Conservation (phyloP, 1,284 basidiomycete genomes). For the Fomitopsis pinicola region DNA sequence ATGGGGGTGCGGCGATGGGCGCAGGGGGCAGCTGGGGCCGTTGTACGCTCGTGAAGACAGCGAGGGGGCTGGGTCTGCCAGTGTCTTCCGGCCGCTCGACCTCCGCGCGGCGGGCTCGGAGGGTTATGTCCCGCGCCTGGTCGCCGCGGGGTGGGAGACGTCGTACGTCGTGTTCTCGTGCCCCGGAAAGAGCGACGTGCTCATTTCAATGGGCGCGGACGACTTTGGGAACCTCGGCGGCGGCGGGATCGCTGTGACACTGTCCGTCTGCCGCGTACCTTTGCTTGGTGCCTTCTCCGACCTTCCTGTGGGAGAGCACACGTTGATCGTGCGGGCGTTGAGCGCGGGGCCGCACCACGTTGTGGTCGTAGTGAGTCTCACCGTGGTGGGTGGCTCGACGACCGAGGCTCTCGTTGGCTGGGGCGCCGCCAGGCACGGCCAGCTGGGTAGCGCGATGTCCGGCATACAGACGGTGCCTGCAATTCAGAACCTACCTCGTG, state of each 20-base stretch:
- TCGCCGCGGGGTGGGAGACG: slow-evolving; percentile 81
- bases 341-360: slow-evolving; percentile 71
- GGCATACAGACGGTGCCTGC: slow-evolving; percentile 19
- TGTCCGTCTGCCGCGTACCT: slow-evolving; percentile 36
- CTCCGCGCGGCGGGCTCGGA: slow-evolving; percentile 31
- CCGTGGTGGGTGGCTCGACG: slow-evolving; percentile 19
- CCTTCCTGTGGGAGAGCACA: neutral
- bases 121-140: slow-evolving; percentile 34
- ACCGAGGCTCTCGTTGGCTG: slow-evolving; percentile 59
- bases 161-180: slow-evolving; percentile 60
- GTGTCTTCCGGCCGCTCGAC: slow-evolving; percentile 44
- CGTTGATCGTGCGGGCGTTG: slow-evolving; percentile 38
- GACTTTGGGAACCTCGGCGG: slow-evolving; percentile 78
- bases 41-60: slow-evolving; percentile 8
- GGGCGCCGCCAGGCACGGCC: slow-evolving; percentile 81
- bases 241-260: slow-evolving; percentile 6
- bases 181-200: slow-evolving; percentile 43
- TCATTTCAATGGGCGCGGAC: slow-evolving; percentile 80
- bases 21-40: slow-evolving; percentile 58
- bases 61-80: slow-evolving; percentile 17
- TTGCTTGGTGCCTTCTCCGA: slow-evolving; percentile 28
- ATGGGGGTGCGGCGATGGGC: slow-evolving; percentile 68
- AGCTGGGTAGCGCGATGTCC: slow-evolving; percentile 46
- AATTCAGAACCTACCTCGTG: slow-evolving; percentile 32
- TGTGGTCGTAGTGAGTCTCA: slow-evolving; percentile 38